phyloP scores from a whole-genome alignment of 805 yeast genomes.

The Candida koratica region DNA sequence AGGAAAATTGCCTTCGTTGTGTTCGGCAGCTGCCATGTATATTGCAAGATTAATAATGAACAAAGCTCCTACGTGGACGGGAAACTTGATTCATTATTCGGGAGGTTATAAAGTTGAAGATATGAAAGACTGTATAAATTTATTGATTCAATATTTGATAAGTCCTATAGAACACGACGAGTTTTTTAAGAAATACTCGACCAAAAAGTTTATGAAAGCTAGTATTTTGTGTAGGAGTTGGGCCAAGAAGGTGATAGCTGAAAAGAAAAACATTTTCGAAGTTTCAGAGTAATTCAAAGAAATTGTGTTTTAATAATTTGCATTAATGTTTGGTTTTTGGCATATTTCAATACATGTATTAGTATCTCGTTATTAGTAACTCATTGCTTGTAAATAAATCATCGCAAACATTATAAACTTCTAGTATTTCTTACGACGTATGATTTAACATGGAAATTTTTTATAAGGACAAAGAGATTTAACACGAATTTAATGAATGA shows the following conservation, averaged over 20 bases:
- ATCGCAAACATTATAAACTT: too few relatives aligned
- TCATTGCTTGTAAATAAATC: too few relatives aligned
- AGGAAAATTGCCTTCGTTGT: constrained; percentile 67
- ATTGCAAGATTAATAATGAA: constrained; percentile 72
- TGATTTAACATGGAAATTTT: too few relatives aligned
- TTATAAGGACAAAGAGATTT: not conserved
- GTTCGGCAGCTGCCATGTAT: constrained; percentile 88
- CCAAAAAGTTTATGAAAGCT: constrained; percentile 83
- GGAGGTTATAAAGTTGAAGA: constrained; percentile 82
- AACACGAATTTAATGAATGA: not conserved
- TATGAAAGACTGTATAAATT: constrained; percentile 65
- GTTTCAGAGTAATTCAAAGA: too few relatives aligned
- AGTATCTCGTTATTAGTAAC: too few relatives aligned
- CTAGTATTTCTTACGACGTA: too few relatives aligned
- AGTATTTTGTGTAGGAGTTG: constrained; percentile 76
- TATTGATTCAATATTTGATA: constrained; percentile 71
- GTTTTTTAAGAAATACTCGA: constrained; percentile 88
- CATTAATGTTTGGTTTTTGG: constrained; percentile 10
- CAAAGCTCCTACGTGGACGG: constrained; percentile 69
- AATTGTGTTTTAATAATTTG: not conserved
- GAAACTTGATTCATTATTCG: constrained; percentile 82
- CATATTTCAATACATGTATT: constrained; percentile 10
- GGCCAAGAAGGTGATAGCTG: constrained; percentile 61
- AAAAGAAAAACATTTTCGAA: constrained; percentile 41
- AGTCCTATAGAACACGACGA: constrained; percentile 87